phyloP scores from a whole-genome alignment of 2,329 filamentous ascomycete genomes.

The Coniochaeta pulveracea region DNA sequence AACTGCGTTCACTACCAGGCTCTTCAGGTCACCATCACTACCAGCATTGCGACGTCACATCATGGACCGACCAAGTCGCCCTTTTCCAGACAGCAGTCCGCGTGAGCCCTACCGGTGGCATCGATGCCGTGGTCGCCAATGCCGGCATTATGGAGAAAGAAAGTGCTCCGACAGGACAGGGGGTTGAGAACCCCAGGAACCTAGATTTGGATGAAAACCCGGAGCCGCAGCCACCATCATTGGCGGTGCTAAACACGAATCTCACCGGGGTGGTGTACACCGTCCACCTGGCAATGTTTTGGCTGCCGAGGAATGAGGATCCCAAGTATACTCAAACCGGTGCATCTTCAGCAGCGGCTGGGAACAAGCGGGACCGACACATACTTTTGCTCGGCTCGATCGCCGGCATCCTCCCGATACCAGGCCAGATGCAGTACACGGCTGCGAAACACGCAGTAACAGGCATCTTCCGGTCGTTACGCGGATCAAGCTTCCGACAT shows the following conservation, averaged over 20 bases:
- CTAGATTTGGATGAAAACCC: constrained; percentile 22
- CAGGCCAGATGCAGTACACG: constrained; percentile 40
- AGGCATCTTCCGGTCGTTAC: constrained; percentile 50
- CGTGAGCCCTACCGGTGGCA: constrained; percentile 39
- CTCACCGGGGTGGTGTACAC: constrained; percentile 54
- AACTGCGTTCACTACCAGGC: constrained; percentile 30
- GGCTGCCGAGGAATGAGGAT: constrained; percentile 35
- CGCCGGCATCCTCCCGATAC: constrained; percentile 37
- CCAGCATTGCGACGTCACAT: constrained; percentile 51
- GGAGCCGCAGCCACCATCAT: constrained; percentile 30
- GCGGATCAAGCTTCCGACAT: constrained; percentile 32
- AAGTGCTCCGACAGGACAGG: constrained; percentile 13
- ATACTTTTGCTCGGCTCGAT: constrained; percentile 53
- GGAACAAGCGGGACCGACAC: constrained; percentile 36
- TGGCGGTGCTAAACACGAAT: constrained; percentile 49
- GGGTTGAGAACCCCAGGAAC: constrained; percentile 32
- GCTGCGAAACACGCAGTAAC: constrained; percentile 55
- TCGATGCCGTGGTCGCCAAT: constrained; percentile 56
- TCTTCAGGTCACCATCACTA: constrained; percentile 37
- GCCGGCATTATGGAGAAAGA: constrained; percentile 44
- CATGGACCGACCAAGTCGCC: constrained; percentile 51
- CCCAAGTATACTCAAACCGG: constrained; percentile 14
- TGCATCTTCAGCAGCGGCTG: too few relatives aligned
- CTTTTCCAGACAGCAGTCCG: constrained; percentile 48
- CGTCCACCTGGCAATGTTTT: constrained; percentile 50